A percentile compares a stretch with the other conserved stretches of the same genome.
Conservation (phyloP, 2,329 filamentous ascomycete genomes). For the Pseudocercospora ulei region DNA sequence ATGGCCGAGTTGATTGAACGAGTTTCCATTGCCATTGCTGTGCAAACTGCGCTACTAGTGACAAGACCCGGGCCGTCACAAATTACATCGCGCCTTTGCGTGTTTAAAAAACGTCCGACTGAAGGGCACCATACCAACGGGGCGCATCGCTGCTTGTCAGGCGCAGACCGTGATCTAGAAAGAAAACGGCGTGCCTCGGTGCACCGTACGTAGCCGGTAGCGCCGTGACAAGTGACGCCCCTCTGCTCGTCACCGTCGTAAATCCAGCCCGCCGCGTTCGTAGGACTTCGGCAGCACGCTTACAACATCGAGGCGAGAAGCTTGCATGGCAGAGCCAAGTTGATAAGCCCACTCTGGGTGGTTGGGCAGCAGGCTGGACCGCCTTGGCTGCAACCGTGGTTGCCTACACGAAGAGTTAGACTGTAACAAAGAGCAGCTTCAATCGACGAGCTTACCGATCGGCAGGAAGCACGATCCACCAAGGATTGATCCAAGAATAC, state of each 20-base stretch:
- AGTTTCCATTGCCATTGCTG: constrained; percentile 18
- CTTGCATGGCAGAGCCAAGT: constrained; percentile 11
- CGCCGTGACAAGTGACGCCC: constrained; percentile 10
- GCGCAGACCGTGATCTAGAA: constrained; percentile 17
- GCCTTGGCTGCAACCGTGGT: neutral
- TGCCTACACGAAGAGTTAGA: too few relatives aligned
- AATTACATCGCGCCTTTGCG: constrained; percentile 19
- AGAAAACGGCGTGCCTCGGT: constrained; percentile 17
- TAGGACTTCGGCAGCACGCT: constrained; percentile 7
- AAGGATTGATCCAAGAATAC: constrained; percentile 10
- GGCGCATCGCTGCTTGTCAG: constrained; percentile 12
- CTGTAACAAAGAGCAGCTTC: neutral
- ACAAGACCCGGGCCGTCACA: constrained; percentile 17
- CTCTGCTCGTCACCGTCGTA: constrained; percentile 14
- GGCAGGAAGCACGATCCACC: constrained; percentile 11
- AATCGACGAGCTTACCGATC: neutral
- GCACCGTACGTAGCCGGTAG: constrained; percentile 18
- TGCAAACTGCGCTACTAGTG: constrained; percentile 19
- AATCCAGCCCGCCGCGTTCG: constrained; percentile 5
- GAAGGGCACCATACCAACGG: constrained; percentile 12
- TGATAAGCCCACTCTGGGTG: constrained; percentile 10
- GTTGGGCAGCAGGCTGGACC: constrained; percentile 11
- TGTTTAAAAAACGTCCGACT: constrained; percentile 16
- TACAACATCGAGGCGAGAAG: constrained; percentile 11
- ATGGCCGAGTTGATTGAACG: too few relatives aligned